Evolutionary conservation across 257 asterid species (phyloP), one percentile per base, ranked within the genome.

Genomic region (Eucommia ulmoides): DNA sequence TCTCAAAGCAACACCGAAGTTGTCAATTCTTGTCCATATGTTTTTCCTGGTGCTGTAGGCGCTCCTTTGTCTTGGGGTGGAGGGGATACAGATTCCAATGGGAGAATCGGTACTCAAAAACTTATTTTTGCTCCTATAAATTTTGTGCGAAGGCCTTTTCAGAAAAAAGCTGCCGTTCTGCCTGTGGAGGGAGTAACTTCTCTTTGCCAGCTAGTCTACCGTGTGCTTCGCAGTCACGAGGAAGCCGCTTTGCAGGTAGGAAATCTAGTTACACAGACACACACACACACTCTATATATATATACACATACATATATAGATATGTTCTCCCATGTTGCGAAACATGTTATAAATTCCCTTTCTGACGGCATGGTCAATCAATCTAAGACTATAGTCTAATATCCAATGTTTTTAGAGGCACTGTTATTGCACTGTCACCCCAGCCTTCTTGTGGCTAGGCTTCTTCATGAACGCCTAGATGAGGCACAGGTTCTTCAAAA

Each of bases 191-290:
- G 98, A 47, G 93, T 89, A 21, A 41, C 81, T 35, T 53, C 86
- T 50, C 72, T 89, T 33, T 75, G 96, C 51, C 83, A 78, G 21
- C 78, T 86, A 21, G 66, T 83, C 49, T 93, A 86, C 42, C 68
- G 72, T 8, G 72, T 81, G 62, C 80, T 91, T 52, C 85, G 77
- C 24, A 53, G 52, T 22, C 73, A 83, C 1, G 96, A 91, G 68
- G 98, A 91, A 76, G 84, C 79, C 66, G 82, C 94, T 50, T 73
- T 82, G 41, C 79, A 84, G 96, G 97, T 88, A 64, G 33, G 46
- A 4, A 12, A 1, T 2, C 20, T 29, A 5, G 12, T 29, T 29
- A 29, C n/a, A n/a, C n/a, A n/a, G n/a, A n/a, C n/a, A n/a, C n/a
- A n/a, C n/a, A n/a, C n/a, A n/a, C n/a, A n/a, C n/a, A n/a, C n/a